Evolutionary conservation across 352 stramenopile species (phyloP).

Genomic region (Phytophthora ohioensis): DNA sequence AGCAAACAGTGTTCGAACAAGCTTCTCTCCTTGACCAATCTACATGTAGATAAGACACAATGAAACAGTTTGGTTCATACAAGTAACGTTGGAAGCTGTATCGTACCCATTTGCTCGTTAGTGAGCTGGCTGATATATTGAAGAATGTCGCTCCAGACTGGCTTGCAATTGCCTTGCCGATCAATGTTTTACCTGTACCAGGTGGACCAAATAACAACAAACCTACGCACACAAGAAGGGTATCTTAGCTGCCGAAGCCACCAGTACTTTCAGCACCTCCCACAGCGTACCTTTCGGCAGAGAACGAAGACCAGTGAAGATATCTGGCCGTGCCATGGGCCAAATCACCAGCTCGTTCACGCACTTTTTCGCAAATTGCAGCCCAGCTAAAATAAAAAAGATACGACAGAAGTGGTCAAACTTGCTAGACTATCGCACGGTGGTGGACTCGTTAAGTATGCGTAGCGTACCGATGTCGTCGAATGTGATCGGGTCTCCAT

Average conservation of each 20-base stretch:
- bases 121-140: conserved; percentile 98
- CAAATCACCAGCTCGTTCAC: conserved; percentile 99
- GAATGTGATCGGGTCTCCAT: conserved; percentile 94
- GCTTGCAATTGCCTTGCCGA: conserved; percentile 99
- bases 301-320: conserved; percentile 96
- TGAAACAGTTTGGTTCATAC: background rate
- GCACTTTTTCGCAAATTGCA: conserved; percentile 97
- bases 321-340: conserved; percentile 97
- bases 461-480: conserved; percentile 94
- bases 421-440: background rate
- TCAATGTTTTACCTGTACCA: conserved; percentile 98
- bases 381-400: conserved; percentile 75
- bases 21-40: conserved; percentile 99
- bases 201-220: conserved; percentile 96
- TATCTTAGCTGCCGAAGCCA: background rate
- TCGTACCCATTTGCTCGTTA: conserved; percentile 98
- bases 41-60: conserved; percentile 20
- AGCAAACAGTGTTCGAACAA: conserved; percentile 97
- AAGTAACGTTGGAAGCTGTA: background rate
- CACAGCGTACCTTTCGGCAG: conserved; percentile 85
- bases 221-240: conserved; percentile 48
- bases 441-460: background rate
- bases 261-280: background rate
- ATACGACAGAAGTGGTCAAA: background rate
- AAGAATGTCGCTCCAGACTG: conserved; percentile 99